Base-by-base conservation (phyloP, 257 asterid species). In the Solanum gandarillasii region DNA sequence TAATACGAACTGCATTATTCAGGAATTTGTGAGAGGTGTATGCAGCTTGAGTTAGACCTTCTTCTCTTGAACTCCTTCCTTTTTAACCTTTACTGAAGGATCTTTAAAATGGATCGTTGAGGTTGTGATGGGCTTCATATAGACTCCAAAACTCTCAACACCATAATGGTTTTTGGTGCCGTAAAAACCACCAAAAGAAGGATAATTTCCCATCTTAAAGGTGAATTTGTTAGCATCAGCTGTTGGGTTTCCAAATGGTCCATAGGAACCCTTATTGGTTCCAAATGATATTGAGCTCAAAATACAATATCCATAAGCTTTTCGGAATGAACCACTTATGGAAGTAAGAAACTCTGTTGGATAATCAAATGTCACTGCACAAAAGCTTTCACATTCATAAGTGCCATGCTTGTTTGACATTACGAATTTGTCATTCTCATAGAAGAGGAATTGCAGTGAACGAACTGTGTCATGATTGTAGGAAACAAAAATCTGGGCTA, bases 111-210 rank as follows among this genome's bases (percentile, higher is more conserved):
- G 23, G 25, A 79, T 79, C 39, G 1, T 41, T 13, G 84, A 41
- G 60, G 8, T 39, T 12, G 36, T 81, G 87, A 75, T 83, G 23
- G 94, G 91, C 79, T 79, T 89, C 38, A 93, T 83, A 88, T 91
- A 91, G 88, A 92, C 73, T 38, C 94, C 93, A 25, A 93, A 88
- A 1, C 91, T 88, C 25, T 41, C 89, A 5, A 92, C 81, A 16
- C 83, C 4, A 5, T n/a, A 0, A 41, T 62, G 46, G 2, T 85
- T 36, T 5, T 86, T 60, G 36, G 1, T 43, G 86, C 94, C 96
- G 16, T 87, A 78, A 76, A 93, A 91, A 20, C 93, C 95, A 34
- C 89, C 89, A 39, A 93, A 92, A 55, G 90, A 91, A 9, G 83
- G 89, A 12, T 86, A 86, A 6, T 86, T 84, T 46, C 93, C 93